Base-by-base conservation (phyloP, 2,329 filamentous ascomycete genomes). In the Talaromyces sp. region DNA sequence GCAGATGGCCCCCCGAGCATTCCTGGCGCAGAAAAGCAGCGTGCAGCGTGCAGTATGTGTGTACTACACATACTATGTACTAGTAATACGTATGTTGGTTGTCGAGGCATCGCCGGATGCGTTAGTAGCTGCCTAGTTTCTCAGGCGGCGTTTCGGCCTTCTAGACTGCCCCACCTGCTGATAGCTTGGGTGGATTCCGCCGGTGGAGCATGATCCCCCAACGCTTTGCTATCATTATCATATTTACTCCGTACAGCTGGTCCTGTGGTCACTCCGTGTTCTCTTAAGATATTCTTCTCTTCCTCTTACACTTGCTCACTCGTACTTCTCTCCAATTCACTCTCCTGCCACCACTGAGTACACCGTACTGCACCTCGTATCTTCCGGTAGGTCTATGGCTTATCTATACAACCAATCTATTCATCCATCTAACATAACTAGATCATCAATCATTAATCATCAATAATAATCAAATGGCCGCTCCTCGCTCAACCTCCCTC, bases 401-500 rank as follows among this genome's bases (percentile, higher is more conserved):
- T 7, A 45, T 19, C 41, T 16, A 24, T 19, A 24, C 24, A 57
- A 6, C 14, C 33, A 50, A 33, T 41, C 39, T 16, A 41, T 52
- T 14, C 16, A 35, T 35, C 31, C 22, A 35, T 31, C 50, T 33
- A 35, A 31, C 27, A 9, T 47, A 24, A 47, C 19, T 13, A 41
- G 39, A 41, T 41, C 19, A 24, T 39, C 52, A 41, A 37, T 24
- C 27, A 31, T 31, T 7, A 31, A 50, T 19, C 27, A 31, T 31
- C 27, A 31, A 50, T 19, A 24, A 56, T 24, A 56, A 45, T 13
- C 41, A 22, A 68, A 82, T 82, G 80, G 74, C 79, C 64, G 80
- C 79, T 72, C 74, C 79, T 66, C 78, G 78, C 66, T 78, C 79
- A 48, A 75, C 76, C 37, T 81, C 80, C 14, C 70, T 82, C 63